Conservation (phyloP, 805 yeast genomes). For the Kodamaea kaohsiungensis region DNA sequence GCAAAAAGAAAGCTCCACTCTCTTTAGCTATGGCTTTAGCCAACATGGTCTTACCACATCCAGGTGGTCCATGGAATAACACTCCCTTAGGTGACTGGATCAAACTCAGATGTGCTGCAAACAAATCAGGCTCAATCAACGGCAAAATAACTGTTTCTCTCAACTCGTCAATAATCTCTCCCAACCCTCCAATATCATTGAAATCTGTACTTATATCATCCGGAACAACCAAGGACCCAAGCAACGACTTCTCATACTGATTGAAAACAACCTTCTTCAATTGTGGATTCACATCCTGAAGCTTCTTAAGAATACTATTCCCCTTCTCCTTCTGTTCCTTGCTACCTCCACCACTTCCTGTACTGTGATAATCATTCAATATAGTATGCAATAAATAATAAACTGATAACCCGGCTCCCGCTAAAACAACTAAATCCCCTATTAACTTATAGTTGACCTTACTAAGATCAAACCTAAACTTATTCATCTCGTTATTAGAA, state of each 20-base stretch:
- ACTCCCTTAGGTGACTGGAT: constrained; percentile 95
- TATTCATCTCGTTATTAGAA: constrained; percentile 34
- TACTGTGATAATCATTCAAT: constrained; percentile 28
- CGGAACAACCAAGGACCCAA: constrained; percentile 80
- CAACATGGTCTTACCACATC: constrained; percentile 96
- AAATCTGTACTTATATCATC: constrained; percentile 77
- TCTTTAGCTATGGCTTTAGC: constrained; percentile 94
- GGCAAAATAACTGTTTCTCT: constrained; percentile 90
- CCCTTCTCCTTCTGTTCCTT: constrained; percentile 66
- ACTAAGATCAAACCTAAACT: constrained; percentile 36
- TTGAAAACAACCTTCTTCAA: constrained; percentile 54
- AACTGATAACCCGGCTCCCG: constrained; percentile 68
- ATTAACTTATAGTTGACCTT: constrained; percentile 41
- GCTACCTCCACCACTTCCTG: constrained; percentile 28
- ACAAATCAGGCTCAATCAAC: constrained; percentile 69
- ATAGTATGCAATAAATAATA: constrained; percentile 57
- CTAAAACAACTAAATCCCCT: constrained; percentile 43
- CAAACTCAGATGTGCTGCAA: constrained; percentile 63
- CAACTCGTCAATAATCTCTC: constrained; percentile 76
- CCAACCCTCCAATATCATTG: constrained; percentile 87
- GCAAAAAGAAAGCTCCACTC: constrained; percentile 87
- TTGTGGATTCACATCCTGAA: constrained; percentile 55
- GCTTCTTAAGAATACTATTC: constrained; percentile 38
- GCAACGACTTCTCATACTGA: constrained; percentile 74
- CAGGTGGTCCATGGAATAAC: constrained; percentile 91